Conservation (phyloP, 179 eudicot genomes). For the Corrigiola litoralis region DNA sequence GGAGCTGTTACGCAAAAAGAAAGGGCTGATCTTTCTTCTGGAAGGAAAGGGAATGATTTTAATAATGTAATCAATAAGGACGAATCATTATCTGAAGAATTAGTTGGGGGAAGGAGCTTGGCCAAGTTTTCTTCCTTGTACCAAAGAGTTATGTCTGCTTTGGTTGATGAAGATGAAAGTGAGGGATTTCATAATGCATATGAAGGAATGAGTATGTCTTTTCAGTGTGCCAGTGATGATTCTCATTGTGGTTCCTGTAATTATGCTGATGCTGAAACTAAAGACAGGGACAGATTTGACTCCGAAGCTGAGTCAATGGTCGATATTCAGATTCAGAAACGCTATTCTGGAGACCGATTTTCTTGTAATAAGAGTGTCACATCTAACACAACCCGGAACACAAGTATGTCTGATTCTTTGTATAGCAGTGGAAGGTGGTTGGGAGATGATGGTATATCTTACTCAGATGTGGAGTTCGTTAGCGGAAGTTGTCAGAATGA, state of each 20-base stretch:
- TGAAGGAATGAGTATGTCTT: conserved; percentile 40
- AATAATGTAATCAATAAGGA: conserved; percentile 21
- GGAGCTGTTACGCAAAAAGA: conserved; percentile 28
- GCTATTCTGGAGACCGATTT: conserved; percentile 39
- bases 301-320: conserved; percentile 49
- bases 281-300: conserved; percentile 45
- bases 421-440: conserved; percentile 54
- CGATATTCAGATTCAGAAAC: conserved; percentile 38
- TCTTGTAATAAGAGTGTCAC: conserved; percentile 62
- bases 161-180: conserved; percentile 77
- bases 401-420: conserved; percentile 48
- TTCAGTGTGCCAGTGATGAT: conserved; percentile 51
- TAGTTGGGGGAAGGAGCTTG: conserved; percentile 34
- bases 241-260: conserved; percentile 52
- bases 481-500: conserved; percentile 49
- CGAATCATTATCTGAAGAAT: conserved; percentile 27
- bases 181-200: conserved; percentile 57
- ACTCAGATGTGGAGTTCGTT: conserved; percentile 63
- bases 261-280: conserved; percentile 39
- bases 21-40: conserved; percentile 8
- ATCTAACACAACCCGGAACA: conserved; percentile 41
- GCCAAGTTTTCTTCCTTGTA: conserved; percentile 52
- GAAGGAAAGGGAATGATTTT: conserved; percentile 17
- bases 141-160: conserved; percentile 87
- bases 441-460: conserved; percentile 50